Conservation (phyloP, 805 yeast genomes). For the Candida yuanshanica region DNA sequence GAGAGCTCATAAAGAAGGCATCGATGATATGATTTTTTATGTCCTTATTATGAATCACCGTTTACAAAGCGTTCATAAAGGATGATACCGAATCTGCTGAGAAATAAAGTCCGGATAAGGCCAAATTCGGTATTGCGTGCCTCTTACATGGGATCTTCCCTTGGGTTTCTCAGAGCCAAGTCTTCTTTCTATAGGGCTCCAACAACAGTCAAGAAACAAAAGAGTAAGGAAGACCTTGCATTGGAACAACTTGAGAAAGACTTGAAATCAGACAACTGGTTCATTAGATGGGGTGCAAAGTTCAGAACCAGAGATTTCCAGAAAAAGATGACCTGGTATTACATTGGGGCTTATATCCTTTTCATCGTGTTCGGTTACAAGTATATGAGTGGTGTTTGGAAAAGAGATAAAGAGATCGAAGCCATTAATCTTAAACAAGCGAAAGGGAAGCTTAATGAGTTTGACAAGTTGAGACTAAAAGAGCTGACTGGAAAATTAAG, state of each 20-base stretch:
- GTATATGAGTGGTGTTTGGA: conserved; percentile 61
- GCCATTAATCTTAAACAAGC: conserved; percentile 33
- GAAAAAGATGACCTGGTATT: conserved; percentile 56
- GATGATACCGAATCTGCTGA: conserved; percentile 7
- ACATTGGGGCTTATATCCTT: conserved; percentile 52
- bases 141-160: not conserved
- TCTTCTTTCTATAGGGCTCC: conserved; percentile 22
- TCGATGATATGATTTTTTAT: too few relatives aligned
- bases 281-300: conserved; percentile 47
- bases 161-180: not conserved
- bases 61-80: not conserved
- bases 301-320: conserved; percentile 52
- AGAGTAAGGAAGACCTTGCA: conserved; percentile 29
- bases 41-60: too few relatives aligned
- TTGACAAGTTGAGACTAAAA: conserved; percentile 57
- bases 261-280: conserved; percentile 30
- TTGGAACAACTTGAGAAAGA: conserved; percentile 28
- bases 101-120: not conserved
- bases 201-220: conserved; percentile 15
- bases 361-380: conserved; percentile 54
- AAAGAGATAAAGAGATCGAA: conserved; percentile 57
- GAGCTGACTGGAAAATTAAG: conserved; percentile 55
- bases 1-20: too few relatives aligned
- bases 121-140: not conserved
- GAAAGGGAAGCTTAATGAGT: conserved; percentile 40